phyloP scores from a whole-genome alignment of 306 rosid species.

The Lathyrus sativus region DNA sequence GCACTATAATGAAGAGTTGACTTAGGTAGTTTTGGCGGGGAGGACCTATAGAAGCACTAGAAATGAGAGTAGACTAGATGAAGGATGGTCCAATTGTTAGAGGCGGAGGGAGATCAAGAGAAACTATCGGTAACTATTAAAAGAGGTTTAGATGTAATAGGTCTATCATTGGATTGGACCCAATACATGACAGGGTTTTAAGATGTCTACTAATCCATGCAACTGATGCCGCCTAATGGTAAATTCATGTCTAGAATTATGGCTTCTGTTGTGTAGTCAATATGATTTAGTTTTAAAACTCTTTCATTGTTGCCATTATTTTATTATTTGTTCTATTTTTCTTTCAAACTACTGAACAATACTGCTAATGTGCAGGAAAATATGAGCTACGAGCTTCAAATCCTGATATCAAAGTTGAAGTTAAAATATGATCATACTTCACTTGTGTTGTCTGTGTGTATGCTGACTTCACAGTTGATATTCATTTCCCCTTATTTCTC shows the following conservation, averaged over 20 bases:
- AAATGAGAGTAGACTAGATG: too few relatives aligned
- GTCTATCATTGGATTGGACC: not conserved
- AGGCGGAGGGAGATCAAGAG: not conserved
- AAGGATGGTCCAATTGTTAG: slow-evolving; percentile 9
- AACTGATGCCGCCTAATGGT: not conserved
- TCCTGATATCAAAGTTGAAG: too few relatives aligned
- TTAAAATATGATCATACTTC: too few relatives aligned
- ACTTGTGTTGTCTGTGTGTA: too few relatives aligned
- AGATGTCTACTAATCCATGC: too few relatives aligned
- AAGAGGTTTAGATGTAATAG: slow-evolving; percentile 12
- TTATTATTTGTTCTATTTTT: slow-evolving; percentile 17
- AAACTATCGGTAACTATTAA: not conserved
- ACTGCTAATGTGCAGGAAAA: slow-evolving; percentile 47
- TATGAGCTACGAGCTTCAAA: too few relatives aligned
- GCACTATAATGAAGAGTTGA: too few relatives aligned
- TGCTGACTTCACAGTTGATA: too few relatives aligned
- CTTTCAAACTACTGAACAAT: slow-evolving; percentile 19
- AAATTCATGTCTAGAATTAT: slow-evolving; percentile 25
- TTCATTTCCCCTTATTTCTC: too few relatives aligned
- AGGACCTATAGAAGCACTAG: too few relatives aligned
- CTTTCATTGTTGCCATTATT: slow-evolving; percentile 12
- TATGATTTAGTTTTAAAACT: slow-evolving; percentile 9
- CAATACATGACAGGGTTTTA: not conserved
- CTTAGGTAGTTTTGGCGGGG: too few relatives aligned
- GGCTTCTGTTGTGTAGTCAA: slow-evolving; percentile 7